Evolutionary conservation across 2,329 filamentous ascomycete genomes (phyloP).

Genomic region (Coleophoma crateriformis): DNA sequence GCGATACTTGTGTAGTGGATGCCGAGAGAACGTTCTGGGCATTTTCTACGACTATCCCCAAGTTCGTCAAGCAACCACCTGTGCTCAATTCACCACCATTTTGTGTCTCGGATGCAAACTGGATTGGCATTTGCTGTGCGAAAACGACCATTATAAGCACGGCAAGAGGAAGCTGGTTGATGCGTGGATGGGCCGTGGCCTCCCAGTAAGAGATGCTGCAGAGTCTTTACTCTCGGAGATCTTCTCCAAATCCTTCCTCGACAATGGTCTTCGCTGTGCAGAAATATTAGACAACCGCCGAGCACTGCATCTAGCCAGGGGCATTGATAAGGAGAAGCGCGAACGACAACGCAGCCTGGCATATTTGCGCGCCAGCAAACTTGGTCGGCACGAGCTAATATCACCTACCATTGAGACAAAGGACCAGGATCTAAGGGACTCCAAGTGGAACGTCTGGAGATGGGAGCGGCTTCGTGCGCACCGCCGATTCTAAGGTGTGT

Average conservation of each 20-base stretch:
- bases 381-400: no score
- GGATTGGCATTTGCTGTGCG: conserved; percentile 4
- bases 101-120: conserved; percentile 17
- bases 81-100: not conserved
- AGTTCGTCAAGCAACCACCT: not conserved
- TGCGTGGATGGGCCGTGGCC: not conserved
- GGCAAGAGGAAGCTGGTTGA: conserved; percentile 14
- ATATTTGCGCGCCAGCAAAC: no score
- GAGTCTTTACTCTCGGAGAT: not conserved
- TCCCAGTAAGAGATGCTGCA: not conserved
- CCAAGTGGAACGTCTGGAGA: no score
- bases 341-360: not conserved
- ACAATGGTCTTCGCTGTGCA: not conserved
- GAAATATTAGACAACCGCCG: not conserved
- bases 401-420: no score
- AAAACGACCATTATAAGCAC: conserved; percentile 20
- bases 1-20: conserved; percentile 5
- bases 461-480: no score
- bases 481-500: no score
- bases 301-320: not conserved
- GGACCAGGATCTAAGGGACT: no score
- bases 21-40: conserved; percentile 5
- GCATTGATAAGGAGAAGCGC: not conserved
- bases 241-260: not conserved
- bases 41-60: conserved; percentile 14